These are phyloP conservation scores for Paramyrothecium roridum DNA, from an alignment of 2,329 filamentous ascomycete species.

Conservation along the genomic window DNA sequence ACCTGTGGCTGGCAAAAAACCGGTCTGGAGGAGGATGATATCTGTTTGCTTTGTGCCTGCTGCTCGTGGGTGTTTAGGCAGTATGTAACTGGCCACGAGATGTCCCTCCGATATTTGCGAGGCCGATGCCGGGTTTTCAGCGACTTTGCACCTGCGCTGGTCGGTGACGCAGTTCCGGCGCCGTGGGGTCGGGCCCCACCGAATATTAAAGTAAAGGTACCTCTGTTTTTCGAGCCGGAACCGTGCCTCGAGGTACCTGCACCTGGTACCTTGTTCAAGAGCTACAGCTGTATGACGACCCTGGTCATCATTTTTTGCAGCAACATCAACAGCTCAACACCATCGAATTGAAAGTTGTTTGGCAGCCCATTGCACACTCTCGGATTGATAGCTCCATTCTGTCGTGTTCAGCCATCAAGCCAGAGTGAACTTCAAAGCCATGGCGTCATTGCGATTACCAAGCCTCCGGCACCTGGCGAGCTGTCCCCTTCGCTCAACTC, in stretches of 20 bases:
- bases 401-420: neutral
- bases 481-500: constrained; percentile 26
- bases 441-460: constrained; percentile 47
- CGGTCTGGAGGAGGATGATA: too few species aligned
- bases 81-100: too few species aligned
- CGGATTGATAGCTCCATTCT: too few species aligned
- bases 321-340: constrained; percentile 2
- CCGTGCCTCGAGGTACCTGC: neutral
- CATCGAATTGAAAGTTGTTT: neutral
- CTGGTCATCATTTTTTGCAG: constrained; percentile 4
- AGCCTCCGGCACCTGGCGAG: constrained; percentile 44
- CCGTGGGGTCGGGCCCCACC: neutral
- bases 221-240: neutral
- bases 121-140: neutral
- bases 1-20: too few species aligned
- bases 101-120: neutral
- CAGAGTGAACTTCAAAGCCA: constrained; percentile 18
- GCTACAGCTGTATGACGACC: neutral
- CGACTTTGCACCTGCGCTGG: neutral
- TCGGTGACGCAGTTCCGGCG: neutral
- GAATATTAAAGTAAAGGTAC: constrained; percentile 5
- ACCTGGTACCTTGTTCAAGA: constrained; percentile 3
- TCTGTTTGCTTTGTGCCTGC: too few species aligned
- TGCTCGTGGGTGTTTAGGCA: too few species aligned
- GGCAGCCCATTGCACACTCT: too few species aligned